Percentiles rank a stretch among this genome's conserved stretches.
phyloP scores from a whole-genome alignment of 805 yeast genomes.

The Ogataea philodendri region DNA sequence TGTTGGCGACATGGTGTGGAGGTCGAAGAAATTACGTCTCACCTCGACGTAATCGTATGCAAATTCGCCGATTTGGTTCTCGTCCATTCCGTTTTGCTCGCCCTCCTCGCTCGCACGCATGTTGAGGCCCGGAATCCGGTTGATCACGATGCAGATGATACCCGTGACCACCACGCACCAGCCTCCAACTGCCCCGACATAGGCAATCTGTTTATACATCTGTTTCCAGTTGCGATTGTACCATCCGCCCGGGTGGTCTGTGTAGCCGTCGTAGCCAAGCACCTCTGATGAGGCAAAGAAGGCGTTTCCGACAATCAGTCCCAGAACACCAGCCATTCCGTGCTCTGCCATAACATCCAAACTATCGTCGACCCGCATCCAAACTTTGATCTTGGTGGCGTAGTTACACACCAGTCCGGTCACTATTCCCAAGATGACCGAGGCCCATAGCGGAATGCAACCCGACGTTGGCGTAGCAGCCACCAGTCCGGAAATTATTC shows the following conservation, averaged over 20 bases:
- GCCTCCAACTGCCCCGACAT: conserved; percentile 69
- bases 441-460: conserved; percentile 85
- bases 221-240: conserved; percentile 86
- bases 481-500: conserved; percentile 91
- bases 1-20: conserved; percentile 9
- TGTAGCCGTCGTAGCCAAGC: conserved; percentile 84
- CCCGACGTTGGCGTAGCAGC: conserved; percentile 98
- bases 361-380: conserved; percentile 83
- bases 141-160: conserved; percentile 66
- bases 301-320: conserved; percentile 77
- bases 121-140: conserved; percentile 77
- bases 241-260: conserved; percentile 91
- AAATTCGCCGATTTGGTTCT: conserved; percentile 96
- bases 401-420: conserved; percentile 87
- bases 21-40: conserved; percentile 77
- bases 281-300: conserved; percentile 85
- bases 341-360: conserved; percentile 97
- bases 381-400: conserved; percentile 81
- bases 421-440: conserved; percentile 76
- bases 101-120: conserved; percentile 81
- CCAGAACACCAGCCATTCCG: conserved; percentile 93
- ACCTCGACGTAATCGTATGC: conserved; percentile 99
- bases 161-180: conserved; percentile 77
- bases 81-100: conserved; percentile 89
- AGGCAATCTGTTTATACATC: conserved; percentile 85